A percentile compares a stretch with the other conserved stretches of the same genome.
Conservation (phyloP, 176 grass and related monocot genomes). For the Musa itinerans region DNA sequence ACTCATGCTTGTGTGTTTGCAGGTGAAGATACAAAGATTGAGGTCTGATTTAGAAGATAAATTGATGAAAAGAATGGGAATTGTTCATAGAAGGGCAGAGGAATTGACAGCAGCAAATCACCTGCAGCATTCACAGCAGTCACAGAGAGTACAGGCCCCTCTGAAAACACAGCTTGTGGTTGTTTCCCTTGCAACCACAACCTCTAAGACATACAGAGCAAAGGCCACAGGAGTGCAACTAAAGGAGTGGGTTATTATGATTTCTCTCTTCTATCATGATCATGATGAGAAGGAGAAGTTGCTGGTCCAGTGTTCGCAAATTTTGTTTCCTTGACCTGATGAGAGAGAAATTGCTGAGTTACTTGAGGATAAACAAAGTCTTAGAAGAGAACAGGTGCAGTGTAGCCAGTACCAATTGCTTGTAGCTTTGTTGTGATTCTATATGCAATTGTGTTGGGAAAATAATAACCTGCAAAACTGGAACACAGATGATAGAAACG, state of each 20-base stretch:
- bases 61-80: constrained; percentile 75
- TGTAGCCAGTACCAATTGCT: too few species aligned
- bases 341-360: not conserved
- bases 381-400: too few species aligned
- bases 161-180: constrained; percentile 36
- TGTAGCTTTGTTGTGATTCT: too few species aligned
- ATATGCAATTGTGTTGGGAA: too few species aligned
- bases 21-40: constrained; percentile 99
- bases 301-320: not conserved
- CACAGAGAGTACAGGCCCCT: constrained; percentile 37
- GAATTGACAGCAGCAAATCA: constrained; percentile 56
- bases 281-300: not conserved
- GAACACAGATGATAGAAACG: too few species aligned
- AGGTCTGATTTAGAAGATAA: constrained; percentile 94
- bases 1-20: not conserved
- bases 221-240: not conserved
- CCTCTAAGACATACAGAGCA: not conserved
- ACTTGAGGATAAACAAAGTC: too few species aligned
- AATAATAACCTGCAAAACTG: too few species aligned
- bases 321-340: not conserved
- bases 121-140: constrained; percentile 71
- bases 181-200: constrained; percentile 74
- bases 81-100: constrained; percentile 62
- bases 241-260: not conserved
- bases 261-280: not conserved